Evolutionary conservation across 768 basidiomycete genomes (phyloP).

Genomic region (Suillus variegatus): DNA sequence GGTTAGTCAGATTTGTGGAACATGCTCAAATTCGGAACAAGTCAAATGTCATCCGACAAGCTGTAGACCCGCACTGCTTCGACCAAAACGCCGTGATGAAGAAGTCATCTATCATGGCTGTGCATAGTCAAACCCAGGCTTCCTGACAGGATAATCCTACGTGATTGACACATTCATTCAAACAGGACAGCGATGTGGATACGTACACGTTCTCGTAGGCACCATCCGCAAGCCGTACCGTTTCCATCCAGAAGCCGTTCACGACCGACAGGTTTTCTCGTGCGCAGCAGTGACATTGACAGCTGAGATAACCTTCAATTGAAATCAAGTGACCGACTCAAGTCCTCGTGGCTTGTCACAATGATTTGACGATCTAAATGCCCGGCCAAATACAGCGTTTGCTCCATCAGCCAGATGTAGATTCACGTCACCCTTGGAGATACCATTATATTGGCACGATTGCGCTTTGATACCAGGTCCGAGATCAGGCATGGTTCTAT

Average conservation of each 20-base stretch:
- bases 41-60: neutral
- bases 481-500: constrained; percentile 39
- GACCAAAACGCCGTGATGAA: neutral
- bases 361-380: constrained; percentile 44
- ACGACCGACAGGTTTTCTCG: constrained; percentile 48
- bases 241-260: constrained; percentile 44
- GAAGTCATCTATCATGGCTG: neutral
- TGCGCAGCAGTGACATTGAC: constrained; percentile 40
- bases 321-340: neutral
- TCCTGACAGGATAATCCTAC: neutral
- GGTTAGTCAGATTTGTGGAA: neutral
- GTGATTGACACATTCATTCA: neutral
- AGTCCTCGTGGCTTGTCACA: constrained; percentile 37
- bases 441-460: constrained; percentile 41
- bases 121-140: neutral
- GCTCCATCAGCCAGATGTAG: constrained; percentile 49
- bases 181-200: neutral
- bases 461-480: constrained; percentile 28
- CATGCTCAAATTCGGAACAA: neutral
- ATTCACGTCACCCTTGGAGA: constrained; percentile 51
- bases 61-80: neutral
- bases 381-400: constrained; percentile 47
- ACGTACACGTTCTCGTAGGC: constrained; percentile 18
- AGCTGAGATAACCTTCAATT: constrained; percentile 31
- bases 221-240: constrained; percentile 42